phyloP scores from a whole-genome alignment of 2,329 filamentous ascomycete genomes.

The Lecanosticta acicola region DNA sequence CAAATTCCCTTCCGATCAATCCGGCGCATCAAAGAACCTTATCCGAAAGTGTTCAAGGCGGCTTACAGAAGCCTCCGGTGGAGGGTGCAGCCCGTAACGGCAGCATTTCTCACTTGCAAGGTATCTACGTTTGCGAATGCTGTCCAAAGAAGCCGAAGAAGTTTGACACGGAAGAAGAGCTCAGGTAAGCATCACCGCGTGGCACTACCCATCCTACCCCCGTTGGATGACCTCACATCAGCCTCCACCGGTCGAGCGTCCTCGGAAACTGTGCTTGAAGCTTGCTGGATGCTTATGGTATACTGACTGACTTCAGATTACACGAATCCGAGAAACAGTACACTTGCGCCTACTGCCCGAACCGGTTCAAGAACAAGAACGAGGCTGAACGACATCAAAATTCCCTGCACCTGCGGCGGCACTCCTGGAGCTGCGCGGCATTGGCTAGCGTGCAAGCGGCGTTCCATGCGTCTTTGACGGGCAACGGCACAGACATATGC shows the following conservation, averaged over 20 bases:
- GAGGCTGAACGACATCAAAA: slow-evolving; percentile 96
- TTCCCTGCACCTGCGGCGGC: slow-evolving; percentile 81
- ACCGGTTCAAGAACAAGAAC: slow-evolving; percentile 98
- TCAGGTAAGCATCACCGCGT: slow-evolving; percentile 56
- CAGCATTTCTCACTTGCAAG: slow-evolving; percentile 50
- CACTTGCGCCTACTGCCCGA: slow-evolving; percentile 84
- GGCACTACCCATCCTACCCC: not conserved
- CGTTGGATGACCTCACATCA: slow-evolving; percentile 1
- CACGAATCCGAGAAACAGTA: slow-evolving; percentile 97
- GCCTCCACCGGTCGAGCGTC: not conserved
- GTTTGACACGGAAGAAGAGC: slow-evolving; percentile 76
- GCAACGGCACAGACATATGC: slow-evolving; percentile 66
- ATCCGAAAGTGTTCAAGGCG: slow-evolving; percentile 37
- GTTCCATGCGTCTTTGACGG: slow-evolving; percentile 71
- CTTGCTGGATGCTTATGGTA: not conserved
- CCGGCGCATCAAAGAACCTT: slow-evolving; percentile 40
- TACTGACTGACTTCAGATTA: slow-evolving; percentile 47
- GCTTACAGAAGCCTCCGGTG: slow-evolving; percentile 43
- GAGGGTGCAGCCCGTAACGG: slow-evolving; percentile 44
- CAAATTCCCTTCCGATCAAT: slow-evolving; percentile 40
- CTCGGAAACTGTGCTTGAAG: no score
- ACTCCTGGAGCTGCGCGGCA: slow-evolving; percentile 96
- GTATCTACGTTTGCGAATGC: slow-evolving; percentile 76
- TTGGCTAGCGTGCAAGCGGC: slow-evolving; percentile 67
- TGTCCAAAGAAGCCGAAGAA: slow-evolving; percentile 97